Conservation (phyloP, 352 stramenopile genomes). For the Phytopythium cucurbitacearum region DNA sequence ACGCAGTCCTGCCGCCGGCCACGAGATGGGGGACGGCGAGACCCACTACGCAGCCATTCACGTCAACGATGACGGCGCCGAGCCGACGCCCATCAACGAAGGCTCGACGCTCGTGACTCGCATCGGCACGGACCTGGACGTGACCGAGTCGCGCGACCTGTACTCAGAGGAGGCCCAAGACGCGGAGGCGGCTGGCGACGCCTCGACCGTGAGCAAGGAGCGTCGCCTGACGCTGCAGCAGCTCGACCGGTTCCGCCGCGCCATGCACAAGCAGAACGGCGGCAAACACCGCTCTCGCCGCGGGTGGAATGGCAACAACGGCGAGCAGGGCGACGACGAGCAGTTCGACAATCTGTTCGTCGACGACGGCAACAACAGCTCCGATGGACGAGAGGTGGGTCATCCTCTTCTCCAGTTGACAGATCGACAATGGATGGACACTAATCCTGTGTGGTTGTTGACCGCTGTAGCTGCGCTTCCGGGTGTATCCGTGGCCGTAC, state of each 20-base stretch:
- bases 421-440: not conserved
- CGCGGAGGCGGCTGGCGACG: not conserved
- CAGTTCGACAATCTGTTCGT: conserved; percentile 33
- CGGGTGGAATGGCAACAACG: conserved; percentile 18
- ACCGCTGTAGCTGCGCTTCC: conserved; percentile 36
- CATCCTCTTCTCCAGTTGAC: not conserved
- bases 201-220: conserved; percentile 23
- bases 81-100: not conserved
- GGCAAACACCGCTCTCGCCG: conserved; percentile 9
- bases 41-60: conserved; percentile 6
- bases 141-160: not conserved
- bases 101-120: not conserved
- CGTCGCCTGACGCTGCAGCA: conserved; percentile 31
- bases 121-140: conserved; percentile 1
- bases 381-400: conserved; percentile 19
- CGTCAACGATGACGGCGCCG: conserved; percentile 1
- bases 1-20: too few relatives aligned
- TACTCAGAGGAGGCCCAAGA: conserved; percentile 13
- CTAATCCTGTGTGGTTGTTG: conserved; percentile 4
- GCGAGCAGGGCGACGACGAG: conserved; percentile 13
- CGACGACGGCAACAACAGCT: conserved; percentile 14
- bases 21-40: conserved; percentile 5
- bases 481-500: conserved; percentile 54
- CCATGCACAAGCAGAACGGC: conserved; percentile 22
- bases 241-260: conserved; percentile 28